Conservation (phyloP, 345 rosid species). For the Populus tremula region DNA sequence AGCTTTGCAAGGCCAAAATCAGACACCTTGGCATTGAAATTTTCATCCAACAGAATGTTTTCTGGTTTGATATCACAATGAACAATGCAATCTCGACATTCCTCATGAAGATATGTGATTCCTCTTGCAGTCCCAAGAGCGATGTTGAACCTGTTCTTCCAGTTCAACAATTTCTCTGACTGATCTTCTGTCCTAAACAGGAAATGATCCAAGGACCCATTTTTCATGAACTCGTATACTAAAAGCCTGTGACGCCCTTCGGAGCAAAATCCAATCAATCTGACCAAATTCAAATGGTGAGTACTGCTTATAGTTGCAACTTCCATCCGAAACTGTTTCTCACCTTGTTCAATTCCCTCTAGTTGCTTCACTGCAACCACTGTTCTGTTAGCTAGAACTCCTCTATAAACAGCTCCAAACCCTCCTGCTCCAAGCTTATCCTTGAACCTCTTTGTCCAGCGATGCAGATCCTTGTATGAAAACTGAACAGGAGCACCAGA, state of each 20-base stretch:
- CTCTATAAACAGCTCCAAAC: slow-evolving; percentile 21
- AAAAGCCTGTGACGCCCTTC: slow-evolving; percentile 22
- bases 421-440: slow-evolving; percentile 28
- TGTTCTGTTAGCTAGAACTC: slow-evolving; percentile 8
- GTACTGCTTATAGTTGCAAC: slow-evolving; percentile 23
- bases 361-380: slow-evolving; percentile 21
- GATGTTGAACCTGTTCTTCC: slow-evolving; percentile 10
- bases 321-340: slow-evolving; percentile 25
- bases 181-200: slow-evolving; percentile 3
- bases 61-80: slow-evolving; percentile 27
- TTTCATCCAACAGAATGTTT: slow-evolving; percentile 19
- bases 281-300: slow-evolving; percentile 24
- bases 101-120: slow-evolving; percentile 26
- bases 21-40: slow-evolving; percentile 16
- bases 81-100: slow-evolving; percentile 26
- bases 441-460: slow-evolving; percentile 15
- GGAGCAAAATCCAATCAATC: slow-evolving; percentile 23
- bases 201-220: slow-evolving; percentile 15
- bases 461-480: slow-evolving; percentile 19
- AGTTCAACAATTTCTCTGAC: not conserved
- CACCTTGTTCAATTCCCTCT: slow-evolving; percentile 25
- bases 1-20: slow-evolving; percentile 30
- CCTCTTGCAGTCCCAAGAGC: slow-evolving; percentile 25
- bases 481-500: slow-evolving; percentile 42
- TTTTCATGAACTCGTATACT: slow-evolving; percentile 23